Evolutionary conservation across 176 grass and related monocot genomes (phyloP).

Genomic region (Carex littledalei): DNA sequence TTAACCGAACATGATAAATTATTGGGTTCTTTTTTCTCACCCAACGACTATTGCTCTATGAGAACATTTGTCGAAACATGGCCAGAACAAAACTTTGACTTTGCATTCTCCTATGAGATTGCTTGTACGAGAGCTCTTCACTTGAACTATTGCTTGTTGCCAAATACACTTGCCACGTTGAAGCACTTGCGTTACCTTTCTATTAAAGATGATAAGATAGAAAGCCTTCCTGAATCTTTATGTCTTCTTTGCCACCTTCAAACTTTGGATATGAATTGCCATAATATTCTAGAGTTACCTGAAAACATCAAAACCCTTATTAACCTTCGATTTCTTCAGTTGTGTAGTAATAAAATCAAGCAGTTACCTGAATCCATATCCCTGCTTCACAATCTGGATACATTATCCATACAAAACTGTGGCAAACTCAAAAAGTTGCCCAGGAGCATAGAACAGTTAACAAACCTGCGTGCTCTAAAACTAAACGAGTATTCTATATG

Average conservation of each 20-base stretch:
- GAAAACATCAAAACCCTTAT: background rate
- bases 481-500: too few relatives aligned
- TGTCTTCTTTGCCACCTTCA: background rate
- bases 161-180: background rate
- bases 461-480: background rate
- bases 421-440: background rate
- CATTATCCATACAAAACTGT: background rate
- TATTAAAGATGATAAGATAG: background rate
- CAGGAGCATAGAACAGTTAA: background rate
- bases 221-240: background rate
- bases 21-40: too few relatives aligned
- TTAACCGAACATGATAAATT: background rate
- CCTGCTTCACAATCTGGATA: background rate
- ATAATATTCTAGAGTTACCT: background rate
- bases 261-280: background rate
- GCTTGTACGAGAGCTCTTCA: background rate
- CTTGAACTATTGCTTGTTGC: background rate
- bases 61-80: too few relatives aligned
- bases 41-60: too few relatives aligned
- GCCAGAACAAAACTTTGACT: background rate
- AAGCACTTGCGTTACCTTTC: slow-evolving; percentile 11
- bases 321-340: background rate
- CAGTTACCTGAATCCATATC: background rate
- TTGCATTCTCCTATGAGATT: background rate
- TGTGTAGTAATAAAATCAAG: background rate